A percentile compares a stretch with the other conserved stretches of the same genome.
Evolutionary conservation across 2,329 filamentous ascomycete genomes (phyloP).

Genomic region (Teratosphaeria epicoccoides): DNA sequence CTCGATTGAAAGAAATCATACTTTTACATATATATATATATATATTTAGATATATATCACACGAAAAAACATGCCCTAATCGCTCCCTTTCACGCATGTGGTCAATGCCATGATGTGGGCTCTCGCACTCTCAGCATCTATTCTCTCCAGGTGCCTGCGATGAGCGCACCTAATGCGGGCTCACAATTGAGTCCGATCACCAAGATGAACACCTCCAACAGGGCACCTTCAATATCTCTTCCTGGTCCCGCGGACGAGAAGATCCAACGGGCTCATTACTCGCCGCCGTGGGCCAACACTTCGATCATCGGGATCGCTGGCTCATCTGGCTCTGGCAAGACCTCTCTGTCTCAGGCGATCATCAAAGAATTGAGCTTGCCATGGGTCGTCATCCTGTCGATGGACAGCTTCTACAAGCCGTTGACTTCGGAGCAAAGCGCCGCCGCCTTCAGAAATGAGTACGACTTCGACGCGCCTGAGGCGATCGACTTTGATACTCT

Average conservation of each 20-base stretch:
- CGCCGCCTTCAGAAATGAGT: constrained; percentile 79
- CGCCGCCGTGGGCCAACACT: constrained; percentile 89
- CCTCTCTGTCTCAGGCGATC: constrained; percentile 83
- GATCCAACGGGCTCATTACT: constrained; percentile 55
- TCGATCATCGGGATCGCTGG: constrained; percentile 95
- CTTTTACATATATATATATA: too few species aligned
- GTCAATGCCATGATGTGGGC: constrained; percentile 18
- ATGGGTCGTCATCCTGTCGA: constrained; percentile 96
- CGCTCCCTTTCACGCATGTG: background rate
- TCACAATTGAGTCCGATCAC: constrained; percentile 14
- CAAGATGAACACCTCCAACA: background rate
- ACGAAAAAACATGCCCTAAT: background rate
- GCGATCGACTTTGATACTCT: constrained; percentile 91
- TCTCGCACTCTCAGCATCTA: constrained; percentile 15
- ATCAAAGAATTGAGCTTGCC: constrained; percentile 81
- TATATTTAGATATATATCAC: too few species aligned
- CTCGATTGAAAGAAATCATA: too few species aligned
- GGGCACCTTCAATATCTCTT: background rate
- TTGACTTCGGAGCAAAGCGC: constrained; percentile 67
- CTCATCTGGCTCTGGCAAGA: constrained; percentile 91
- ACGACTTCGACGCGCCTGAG: constrained; percentile 89
- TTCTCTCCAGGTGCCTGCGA: constrained; percentile 21
- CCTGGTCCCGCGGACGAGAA: background rate
- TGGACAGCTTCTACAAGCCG: constrained; percentile 97
- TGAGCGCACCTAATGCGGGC: constrained; percentile 13